phyloP scores from a whole-genome alignment of 2,329 filamentous ascomycete species.

The Mollisia scopiformis region DNA sequence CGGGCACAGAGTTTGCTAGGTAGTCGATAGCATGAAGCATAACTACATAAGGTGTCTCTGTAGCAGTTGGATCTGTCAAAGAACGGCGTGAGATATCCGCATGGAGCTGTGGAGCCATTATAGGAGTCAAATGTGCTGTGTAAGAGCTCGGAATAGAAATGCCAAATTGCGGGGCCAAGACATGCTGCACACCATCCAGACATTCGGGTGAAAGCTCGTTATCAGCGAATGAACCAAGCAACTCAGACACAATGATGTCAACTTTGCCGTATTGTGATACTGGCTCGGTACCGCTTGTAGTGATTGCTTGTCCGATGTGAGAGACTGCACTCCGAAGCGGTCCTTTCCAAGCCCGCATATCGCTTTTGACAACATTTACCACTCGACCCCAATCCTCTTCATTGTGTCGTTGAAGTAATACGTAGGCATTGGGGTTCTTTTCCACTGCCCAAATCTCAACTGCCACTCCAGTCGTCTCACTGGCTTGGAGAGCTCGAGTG shows the following conservation, averaged over 20 bases:
- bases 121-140: conserved; percentile 90
- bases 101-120: conserved; percentile 83
- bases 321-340: conserved; percentile 53
- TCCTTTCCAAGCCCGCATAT: conserved; percentile 96
- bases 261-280: conserved; percentile 64
- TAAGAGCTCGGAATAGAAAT: conserved; percentile 95
- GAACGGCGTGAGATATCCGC: conserved; percentile 73
- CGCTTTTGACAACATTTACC: conserved; percentile 90
- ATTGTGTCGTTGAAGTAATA: conserved; percentile 88
- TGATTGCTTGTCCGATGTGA: conserved; percentile 39
- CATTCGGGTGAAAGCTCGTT: conserved; percentile 98
- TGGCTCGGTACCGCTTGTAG: conserved; percentile 39
- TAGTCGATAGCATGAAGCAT: conserved; percentile 90
- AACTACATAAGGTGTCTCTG: conserved; percentile 93
- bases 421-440: conserved; percentile 98
- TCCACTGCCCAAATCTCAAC: conserved; percentile 92
- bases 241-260: conserved; percentile 92
- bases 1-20: conserved; percentile 67
- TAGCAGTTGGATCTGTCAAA: conserved; percentile 67
- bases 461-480: conserved; percentile 71
- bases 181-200: conserved; percentile 90
- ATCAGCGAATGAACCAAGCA: conserved; percentile 93
- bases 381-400: conserved; percentile 75
- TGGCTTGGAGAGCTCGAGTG: conserved; percentile 82
- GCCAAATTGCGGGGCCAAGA: conserved; percentile 76